Evolutionary conservation across 208 protist species (phyloP).

Genomic region (Trypanosoma brucei): DNA sequence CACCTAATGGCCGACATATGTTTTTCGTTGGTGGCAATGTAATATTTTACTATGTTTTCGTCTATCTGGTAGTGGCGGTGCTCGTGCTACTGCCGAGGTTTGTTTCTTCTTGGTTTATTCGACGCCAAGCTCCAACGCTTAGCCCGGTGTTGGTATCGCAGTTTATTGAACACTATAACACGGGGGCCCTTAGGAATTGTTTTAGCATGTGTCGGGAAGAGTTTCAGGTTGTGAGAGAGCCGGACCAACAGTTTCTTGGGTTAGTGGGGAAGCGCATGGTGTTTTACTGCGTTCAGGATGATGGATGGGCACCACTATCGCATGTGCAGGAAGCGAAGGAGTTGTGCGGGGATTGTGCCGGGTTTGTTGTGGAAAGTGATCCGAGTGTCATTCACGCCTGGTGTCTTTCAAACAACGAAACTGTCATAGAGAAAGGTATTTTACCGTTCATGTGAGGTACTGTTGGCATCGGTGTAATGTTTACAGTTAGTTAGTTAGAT

Average conservation of each 20-base stretch:
- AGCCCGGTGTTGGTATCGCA: slow-evolving; percentile 12
- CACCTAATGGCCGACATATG: slow-evolving; percentile 48
- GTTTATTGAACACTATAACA: slow-evolving; percentile 28
- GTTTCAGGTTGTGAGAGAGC: slow-evolving; percentile 42
- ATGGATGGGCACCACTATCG: slow-evolving; percentile 52
- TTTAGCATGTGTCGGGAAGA: slow-evolving; percentile 56
- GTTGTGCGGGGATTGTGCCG: slow-evolving; percentile 28
- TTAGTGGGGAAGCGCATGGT: slow-evolving; percentile 46
- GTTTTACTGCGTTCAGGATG: slow-evolving; percentile 59
- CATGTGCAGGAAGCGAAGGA: slow-evolving; percentile 41
- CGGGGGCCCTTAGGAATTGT: slow-evolving; percentile 30
- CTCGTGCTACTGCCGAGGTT: slow-evolving; percentile 13
- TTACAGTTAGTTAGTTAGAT: too few relatives aligned
- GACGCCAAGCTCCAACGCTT: slow-evolving; percentile 25
- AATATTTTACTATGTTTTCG: slow-evolving; percentile 30
- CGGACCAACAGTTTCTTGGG: slow-evolving; percentile 41
- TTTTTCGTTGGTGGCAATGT: slow-evolving; percentile 27
- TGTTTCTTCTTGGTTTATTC: slow-evolving; percentile 5
- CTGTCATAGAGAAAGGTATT: slow-evolving; percentile 44
- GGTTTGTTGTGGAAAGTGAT: slow-evolving; percentile 51
- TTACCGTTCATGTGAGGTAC: slow-evolving; percentile 21
- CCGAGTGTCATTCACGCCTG: slow-evolving; percentile 48
- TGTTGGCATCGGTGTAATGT: too few relatives aligned
- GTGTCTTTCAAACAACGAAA: slow-evolving; percentile 56
- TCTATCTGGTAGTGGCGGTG: slow-evolving; percentile 18